Conservation (phyloP, 2,329 filamentous ascomycete genomes). For the Aspergillus brasiliensis region DNA sequence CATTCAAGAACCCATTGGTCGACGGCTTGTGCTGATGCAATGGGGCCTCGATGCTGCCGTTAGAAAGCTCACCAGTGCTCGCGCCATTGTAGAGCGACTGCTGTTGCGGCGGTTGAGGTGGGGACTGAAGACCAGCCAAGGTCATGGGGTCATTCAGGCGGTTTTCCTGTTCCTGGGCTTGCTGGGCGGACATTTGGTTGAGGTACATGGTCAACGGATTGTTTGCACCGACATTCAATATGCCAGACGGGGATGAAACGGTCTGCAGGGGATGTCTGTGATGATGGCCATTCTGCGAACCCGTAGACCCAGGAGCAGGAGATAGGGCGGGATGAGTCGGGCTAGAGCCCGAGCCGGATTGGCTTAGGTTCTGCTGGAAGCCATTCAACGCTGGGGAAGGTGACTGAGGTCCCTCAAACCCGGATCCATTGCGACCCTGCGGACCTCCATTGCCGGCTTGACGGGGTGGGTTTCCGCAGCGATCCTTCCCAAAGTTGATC, state of each 20-base stretch:
- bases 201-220: constrained; percentile 95
- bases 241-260: constrained; percentile 62
- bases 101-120: constrained; percentile 74
- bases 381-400: constrained; percentile 59
- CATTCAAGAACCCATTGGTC: constrained; percentile 62
- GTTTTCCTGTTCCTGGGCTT: constrained; percentile 67
- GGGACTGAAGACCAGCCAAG: constrained; percentile 54
- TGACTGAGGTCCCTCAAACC: constrained; percentile 57
- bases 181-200: constrained; percentile 67
- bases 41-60: constrained; percentile 53
- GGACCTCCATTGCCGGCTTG: constrained; percentile 71
- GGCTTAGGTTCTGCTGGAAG: constrained; percentile 56
- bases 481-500: constrained; percentile 99
- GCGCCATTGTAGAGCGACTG: constrained; percentile 77
- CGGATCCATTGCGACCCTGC: constrained; percentile 64
- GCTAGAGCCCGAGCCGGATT: constrained; percentile 60
- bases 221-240: constrained; percentile 76
- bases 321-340: constrained; percentile 59
- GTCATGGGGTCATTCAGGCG: constrained; percentile 46
- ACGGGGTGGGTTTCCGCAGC: constrained; percentile 92
- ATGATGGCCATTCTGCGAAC: constrained; percentile 58
- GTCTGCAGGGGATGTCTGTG: constrained; percentile 61
- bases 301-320: constrained; percentile 57
- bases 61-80: constrained; percentile 64
- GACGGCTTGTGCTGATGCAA: constrained; percentile 62